Evolutionary conservation across 371 early-diverging fungal species (phyloP), one percentile per base, ranked within the genome.

Genomic region (Lichtheimia hyalospora): DNA sequence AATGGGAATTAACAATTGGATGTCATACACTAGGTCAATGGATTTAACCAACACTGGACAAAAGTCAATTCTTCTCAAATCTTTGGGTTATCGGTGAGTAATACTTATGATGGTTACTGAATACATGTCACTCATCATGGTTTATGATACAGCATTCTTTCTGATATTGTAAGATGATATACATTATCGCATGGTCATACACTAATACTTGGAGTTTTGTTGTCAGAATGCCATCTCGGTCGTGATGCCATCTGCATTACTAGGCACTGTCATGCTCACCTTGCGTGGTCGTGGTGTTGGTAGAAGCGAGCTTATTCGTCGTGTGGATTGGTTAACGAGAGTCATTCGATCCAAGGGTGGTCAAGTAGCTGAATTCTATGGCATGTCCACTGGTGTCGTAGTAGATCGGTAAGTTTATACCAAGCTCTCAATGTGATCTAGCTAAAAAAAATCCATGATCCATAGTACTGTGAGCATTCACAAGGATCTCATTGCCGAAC

Each of bases 281-380:
- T 71, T 94, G 23, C 84, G 95, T 68, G 95, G 95, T 18, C 77
- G 93, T 49, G 88, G 95, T 39, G 92, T 94, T 34, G 93, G 93
- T 15, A 82, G 89, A 42, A 84, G 85, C 60, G 95, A 94, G 65
- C 46, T 94, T 13, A 86, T 93, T 60, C 82, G 92, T 21, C 88
- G 91, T 43, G 90, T 94, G 8, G 84, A 88, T 34, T 92, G 92
- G 92, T 67, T 94, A n/a, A 82, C 77, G 24, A 64, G 75, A 3
- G 81, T 88, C 52, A 91, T 93, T 66, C 63, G 76, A 27, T 63
- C 75, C 54, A 90, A 92, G 48, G 92, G 92, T 16, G 93, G 95
- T 10, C 76, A 84, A 23, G 95, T 94, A 4, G 92, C 93, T 40
- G 91, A 94, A 66, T 92, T 92, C 59, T 85, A 89, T 50, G 87